phyloP scores from a whole-genome alignment of 768 basidiomycete species.

The Collybiopsis luxurians region DNA sequence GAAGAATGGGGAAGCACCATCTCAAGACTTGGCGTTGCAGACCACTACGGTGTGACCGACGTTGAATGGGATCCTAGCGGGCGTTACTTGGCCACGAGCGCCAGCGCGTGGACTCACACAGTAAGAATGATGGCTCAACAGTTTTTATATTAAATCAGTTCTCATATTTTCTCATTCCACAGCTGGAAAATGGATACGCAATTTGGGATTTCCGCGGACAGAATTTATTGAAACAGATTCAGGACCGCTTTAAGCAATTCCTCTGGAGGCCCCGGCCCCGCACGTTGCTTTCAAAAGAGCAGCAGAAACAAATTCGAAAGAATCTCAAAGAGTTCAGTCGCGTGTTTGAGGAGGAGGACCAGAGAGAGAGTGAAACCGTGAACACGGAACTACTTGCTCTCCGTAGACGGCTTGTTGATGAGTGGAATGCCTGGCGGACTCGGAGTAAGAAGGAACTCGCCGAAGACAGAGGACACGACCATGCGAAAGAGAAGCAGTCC shows the following conservation, averaged over 20 bases:
- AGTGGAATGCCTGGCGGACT: slow-evolving; percentile 97
- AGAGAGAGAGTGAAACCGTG: slow-evolving; percentile 90
- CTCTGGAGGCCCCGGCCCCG: slow-evolving; percentile 97
- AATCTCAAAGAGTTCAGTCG: slow-evolving; percentile 91
- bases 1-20: slow-evolving; percentile 87
- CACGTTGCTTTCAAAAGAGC: slow-evolving; percentile 81
- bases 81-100: slow-evolving; percentile 88
- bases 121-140: slow-evolving; percentile 44
- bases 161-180: slow-evolving; percentile 4
- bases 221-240: slow-evolving; percentile 82
- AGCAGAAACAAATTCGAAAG: slow-evolving; percentile 81
- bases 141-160: background rate
- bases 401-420: slow-evolving; percentile 89
- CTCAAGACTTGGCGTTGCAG: slow-evolving; percentile 79
- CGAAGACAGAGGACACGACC: slow-evolving; percentile 47
- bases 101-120: slow-evolving; percentile 92
- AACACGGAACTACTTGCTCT: slow-evolving; percentile 91
- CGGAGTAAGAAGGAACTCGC: slow-evolving; percentile 65
- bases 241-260: slow-evolving; percentile 98
- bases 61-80: slow-evolving; percentile 99
- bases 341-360: slow-evolving; percentile 94
- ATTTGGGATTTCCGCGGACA: slow-evolving; percentile 99
- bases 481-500: slow-evolving; percentile 26
- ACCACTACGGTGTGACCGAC: slow-evolving; percentile 97
- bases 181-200: slow-evolving; percentile 96